Evolutionary conservation across 306 rosid species (phyloP), one percentile per base, ranked within the genome.

Genomic region (Coriaria nepalensis): DNA sequence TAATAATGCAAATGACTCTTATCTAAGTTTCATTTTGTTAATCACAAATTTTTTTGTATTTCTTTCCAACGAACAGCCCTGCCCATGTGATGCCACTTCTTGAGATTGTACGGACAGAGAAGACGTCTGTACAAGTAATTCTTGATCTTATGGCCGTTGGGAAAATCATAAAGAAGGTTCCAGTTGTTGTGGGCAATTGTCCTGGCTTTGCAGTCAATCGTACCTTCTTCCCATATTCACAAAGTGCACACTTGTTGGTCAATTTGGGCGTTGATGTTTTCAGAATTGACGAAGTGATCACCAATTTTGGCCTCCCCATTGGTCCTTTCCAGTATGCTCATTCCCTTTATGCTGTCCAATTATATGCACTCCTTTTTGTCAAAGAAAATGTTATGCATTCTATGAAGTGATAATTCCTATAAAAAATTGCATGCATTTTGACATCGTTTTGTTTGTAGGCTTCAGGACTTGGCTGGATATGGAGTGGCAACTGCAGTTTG

Each of bases 31-130:
- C 29, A 20, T 20, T 20, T 20, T 20, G 29, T 20, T 20, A 20
- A 20, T 20, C 3, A 20, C 29, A 20, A 20, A 20, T 20, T 1
- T 55, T 62, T 66, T 78, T 47, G 50, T 53, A 32, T 59, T 2
- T 12, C 40, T 66, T 68, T 60, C 59, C 67, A 50, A 66, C 77
- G 64, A 50, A 37, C 94, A 92, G 98, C 50, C 98, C 98, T 72
- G 98, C 98, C 58, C 96, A 92, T 52, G 70, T 92, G 54, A 92
- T 92, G 98, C 96, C 95, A 10, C 98, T 92, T 56, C 71, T 92
- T 62, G 98, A 92, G 75, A 82, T 92, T 68, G 87, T 92, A 32
- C 82, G 98, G 61, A 82, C 96, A 4, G 59, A 86, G 53, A 78
- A 48, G 69, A 85, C 98, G 63, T 82, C 94, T 11, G 65, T 96